These are phyloP conservation scores for Xylaria sp. DNA, from an alignment of 2,329 filamentous ascomycete species.

Conservation along the genomic window DNA sequence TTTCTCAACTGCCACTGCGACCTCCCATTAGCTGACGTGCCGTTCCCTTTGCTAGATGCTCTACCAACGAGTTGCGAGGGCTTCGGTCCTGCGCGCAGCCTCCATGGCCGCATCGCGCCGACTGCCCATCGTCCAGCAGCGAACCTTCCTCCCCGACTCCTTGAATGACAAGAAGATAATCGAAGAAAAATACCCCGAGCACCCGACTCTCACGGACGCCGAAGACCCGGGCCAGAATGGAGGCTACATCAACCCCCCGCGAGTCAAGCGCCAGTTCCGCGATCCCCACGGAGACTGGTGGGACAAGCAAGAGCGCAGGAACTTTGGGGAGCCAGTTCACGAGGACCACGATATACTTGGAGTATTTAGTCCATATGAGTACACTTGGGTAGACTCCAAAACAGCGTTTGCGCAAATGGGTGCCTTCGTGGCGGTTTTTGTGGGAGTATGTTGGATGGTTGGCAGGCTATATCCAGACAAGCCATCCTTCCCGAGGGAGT, in stretches of 20 bases:
- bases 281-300: conserved; percentile 95
- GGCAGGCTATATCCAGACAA: conserved; percentile 78
- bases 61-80: conserved; percentile 67
- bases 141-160: conserved; percentile 65
- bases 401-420: conserved; percentile 77
- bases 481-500: conserved; percentile 75
- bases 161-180: conserved; percentile 59
- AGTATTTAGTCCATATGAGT: conserved; percentile 88
- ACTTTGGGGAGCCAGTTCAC: conserved; percentile 95
- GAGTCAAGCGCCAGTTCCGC: conserved; percentile 88
- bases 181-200: conserved; percentile 65
- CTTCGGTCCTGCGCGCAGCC: conserved; percentile 59
- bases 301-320: conserved; percentile 96
- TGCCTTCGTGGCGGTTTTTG: conserved; percentile 71
- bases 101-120: conserved; percentile 57
- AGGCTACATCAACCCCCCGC: conserved; percentile 81
- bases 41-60: conserved; percentile 63
- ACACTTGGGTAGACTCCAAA: conserved; percentile 80
- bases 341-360: conserved; percentile 95
- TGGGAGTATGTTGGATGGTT: conserved; percentile 75
- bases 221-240: conserved; percentile 83
- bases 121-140: conserved; percentile 66
- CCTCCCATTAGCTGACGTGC: conserved; percentile 9
- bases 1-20: too few relatives aligned
- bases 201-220: conserved; percentile 62